Conservation (phyloP, 2,329 filamentous ascomycete genomes). For the Graphium sp. region DNA sequence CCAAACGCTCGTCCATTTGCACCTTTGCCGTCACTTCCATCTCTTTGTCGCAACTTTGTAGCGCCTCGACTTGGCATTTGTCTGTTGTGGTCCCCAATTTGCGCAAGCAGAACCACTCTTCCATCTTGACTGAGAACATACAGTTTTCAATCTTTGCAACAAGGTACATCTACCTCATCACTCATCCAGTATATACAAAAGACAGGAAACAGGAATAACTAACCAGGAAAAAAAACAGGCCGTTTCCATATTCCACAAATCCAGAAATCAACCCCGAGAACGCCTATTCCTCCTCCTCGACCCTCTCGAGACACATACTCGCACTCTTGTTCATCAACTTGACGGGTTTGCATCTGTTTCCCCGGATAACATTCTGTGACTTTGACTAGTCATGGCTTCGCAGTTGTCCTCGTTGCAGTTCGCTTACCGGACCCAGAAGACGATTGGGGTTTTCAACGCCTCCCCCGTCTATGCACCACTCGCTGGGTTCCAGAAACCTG, state of each 20-base stretch:
- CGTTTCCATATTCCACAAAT: neutral
- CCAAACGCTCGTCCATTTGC: no score
- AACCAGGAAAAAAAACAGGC: conserved; percentile 2
- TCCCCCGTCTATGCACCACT: conserved; percentile 75
- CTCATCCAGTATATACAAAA: neutral
- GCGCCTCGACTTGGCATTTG: no score
- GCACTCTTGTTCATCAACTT: neutral
- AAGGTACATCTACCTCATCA: no score
- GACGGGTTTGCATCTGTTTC: neutral
- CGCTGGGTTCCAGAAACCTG: conserved; percentile 68
- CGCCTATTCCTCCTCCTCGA: conserved; percentile 4
- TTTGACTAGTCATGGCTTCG: conserved; percentile 88
- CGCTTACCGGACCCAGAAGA: conserved; percentile 93
- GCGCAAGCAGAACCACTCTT: no score
- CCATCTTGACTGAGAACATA: no score
- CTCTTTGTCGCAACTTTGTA: no score
- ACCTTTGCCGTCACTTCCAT: no score
- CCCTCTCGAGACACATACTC: conserved; percentile 1
- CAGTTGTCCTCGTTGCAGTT: conserved; percentile 92
- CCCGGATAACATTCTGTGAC: conserved; percentile 39
- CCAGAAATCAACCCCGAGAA: neutral
- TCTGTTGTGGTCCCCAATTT: no score
- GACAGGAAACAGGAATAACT: neutral
- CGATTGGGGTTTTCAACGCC: conserved; percentile 85
- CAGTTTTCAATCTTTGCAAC: no score